Evolutionary conservation across 331 rosid genomes (phyloP).

Genomic region (Malus hybrid): DNA sequence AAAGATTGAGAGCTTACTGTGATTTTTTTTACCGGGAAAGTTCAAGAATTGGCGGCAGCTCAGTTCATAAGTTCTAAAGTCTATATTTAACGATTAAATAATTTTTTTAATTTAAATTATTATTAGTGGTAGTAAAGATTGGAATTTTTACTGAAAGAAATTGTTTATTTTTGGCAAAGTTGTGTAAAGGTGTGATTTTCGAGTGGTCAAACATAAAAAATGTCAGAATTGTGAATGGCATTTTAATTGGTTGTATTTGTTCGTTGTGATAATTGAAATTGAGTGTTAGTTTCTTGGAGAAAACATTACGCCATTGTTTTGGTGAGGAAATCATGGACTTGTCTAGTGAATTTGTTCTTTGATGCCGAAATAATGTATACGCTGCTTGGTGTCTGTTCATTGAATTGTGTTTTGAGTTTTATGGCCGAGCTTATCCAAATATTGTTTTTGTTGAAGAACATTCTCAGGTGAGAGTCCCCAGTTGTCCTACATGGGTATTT

Average conservation of each 20-base stretch:
- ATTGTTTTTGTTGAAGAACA: slow-evolving; percentile 31
- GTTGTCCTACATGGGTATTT: slow-evolving; percentile 44
- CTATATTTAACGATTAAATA: not conserved
- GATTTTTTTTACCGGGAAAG: not conserved
- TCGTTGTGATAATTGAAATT: not conserved
- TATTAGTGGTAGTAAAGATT: not conserved
- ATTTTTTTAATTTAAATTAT: not conserved
- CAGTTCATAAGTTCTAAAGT: not conserved
- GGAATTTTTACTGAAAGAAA: not conserved
- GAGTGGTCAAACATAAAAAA: not conserved
- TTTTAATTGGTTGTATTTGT: not conserved
- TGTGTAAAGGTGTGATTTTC: not conserved
- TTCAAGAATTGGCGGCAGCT: not conserved
- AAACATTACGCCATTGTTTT: not conserved
- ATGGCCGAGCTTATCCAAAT: not conserved
- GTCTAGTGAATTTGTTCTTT: not conserved
- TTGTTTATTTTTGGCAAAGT: not conserved
- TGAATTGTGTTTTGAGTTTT: not conserved
- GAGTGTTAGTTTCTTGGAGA: not conserved
- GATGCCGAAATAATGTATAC: not conserved
- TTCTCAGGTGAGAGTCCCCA: slow-evolving; percentile 20
- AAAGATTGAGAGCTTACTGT: not conserved
- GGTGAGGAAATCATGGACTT: not conserved
- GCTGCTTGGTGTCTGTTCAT: not conserved
- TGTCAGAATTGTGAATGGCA: not conserved